Base-by-base conservation (phyloP, 225 moss, liverwort and hornwort species). In the Sphagnum contortum region DNA sequence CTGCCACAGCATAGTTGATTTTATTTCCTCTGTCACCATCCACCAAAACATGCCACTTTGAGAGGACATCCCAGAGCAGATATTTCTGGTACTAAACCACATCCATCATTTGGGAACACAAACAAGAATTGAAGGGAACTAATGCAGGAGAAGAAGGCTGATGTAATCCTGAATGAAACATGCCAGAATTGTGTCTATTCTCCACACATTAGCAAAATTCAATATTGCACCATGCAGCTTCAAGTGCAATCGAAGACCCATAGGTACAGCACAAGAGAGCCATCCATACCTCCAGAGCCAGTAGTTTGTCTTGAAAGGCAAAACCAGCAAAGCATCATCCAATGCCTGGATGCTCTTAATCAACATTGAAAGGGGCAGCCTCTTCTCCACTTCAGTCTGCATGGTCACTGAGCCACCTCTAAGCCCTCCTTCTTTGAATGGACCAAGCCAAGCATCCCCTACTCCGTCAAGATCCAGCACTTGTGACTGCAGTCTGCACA, bases 1-100 rank as follows among this genome's bases (percentile, higher is more conserved):
- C 98, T 71, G 98, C 89, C 48, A 89, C 86, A 29, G 89, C 86
- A 55, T 89, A 99, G 48, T 93, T 99, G 59, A 99, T 91, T 65
- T 79, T 88, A 64, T 93, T 62, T 55, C 81, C 93, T 72, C 98
- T 99, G 85, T 75, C 80, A 65, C 4, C 3, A 14, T n/a, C 44
- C 48, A 60, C 62, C 56, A 49, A 58, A 52, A 68, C 6, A 50
- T 9, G 52, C 45, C 29, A 29, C 29, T 29, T 29, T 29, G 29
- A 29, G 29, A 29, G 29, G 29, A 0, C 29, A 29, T 29, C 29
- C 29, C 29, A 29, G 29, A 29, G 29, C 29, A 29, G 29, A 29
- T 29, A 29, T 29, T 29, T 29, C 29, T 29, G 1, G 29, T 29
- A 29, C 29, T 29, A 29, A 29, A 29, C 29, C 29, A 29, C 29